Evolutionary conservation across 371 early-diverging fungal genomes (phyloP).

Genomic region (Mucor plumbeus): DNA sequence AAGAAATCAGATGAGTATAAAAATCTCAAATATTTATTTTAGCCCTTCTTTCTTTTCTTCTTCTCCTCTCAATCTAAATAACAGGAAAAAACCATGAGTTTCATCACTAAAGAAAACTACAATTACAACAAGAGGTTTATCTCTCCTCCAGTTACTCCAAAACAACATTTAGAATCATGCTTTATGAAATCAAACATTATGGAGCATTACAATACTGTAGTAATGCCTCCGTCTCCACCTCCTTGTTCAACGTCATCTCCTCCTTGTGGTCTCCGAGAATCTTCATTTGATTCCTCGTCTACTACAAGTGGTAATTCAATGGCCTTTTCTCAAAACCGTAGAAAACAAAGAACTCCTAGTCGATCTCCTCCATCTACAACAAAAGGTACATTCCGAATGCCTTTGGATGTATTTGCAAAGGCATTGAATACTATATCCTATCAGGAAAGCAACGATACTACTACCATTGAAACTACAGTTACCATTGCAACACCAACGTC

Average conservation of each 20-base stretch:
- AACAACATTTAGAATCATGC: neutral
- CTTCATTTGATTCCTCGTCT: neutral
- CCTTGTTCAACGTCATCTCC: neutral
- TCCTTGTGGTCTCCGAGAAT: neutral
- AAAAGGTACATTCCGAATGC: constrained; percentile 17
- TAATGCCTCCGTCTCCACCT: neutral
- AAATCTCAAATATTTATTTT: neutral
- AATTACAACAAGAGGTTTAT: constrained; percentile 12
- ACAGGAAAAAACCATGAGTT: constrained; percentile 6
- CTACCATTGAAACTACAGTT: neutral
- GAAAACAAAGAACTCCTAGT: constrained; percentile 4
- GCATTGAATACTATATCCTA: neutral
- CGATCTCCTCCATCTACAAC: constrained; percentile 12
- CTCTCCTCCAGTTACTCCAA: constrained; percentile 38
- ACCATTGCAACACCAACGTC: neutral
- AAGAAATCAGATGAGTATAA: too few species aligned
- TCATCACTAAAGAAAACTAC: neutral
- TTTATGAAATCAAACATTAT: neutral
- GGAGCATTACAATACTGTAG: neutral
- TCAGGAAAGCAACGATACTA: neutral
- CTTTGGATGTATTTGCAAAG: neutral
- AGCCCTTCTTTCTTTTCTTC: neutral
- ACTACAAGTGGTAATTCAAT: neutral
- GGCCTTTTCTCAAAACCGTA: neutral
- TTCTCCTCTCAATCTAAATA: neutral